Evolutionary conservation across 2,329 filamentous ascomycete species (phyloP).

Genomic region (Pseudofabraea citricarpa): DNA sequence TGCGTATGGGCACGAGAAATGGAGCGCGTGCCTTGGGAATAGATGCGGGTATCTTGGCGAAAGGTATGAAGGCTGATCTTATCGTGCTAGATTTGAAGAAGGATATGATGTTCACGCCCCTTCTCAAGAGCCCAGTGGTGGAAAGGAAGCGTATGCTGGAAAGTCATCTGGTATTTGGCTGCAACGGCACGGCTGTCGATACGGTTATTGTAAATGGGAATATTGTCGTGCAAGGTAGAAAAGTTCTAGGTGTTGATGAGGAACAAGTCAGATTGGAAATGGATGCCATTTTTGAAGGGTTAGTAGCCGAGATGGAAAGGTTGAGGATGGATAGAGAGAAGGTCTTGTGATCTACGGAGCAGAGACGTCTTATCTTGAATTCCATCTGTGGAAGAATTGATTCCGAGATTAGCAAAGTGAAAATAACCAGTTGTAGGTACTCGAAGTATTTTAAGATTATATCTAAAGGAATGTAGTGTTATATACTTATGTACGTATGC

Average conservation of each 20-base stretch:
- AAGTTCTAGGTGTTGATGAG: conserved; percentile 20
- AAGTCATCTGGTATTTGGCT: conserved; percentile 23
- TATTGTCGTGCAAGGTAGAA: conserved; percentile 17
- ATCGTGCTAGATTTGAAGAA: conserved; percentile 21
- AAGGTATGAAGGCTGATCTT: conserved; percentile 21
- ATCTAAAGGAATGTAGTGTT: no score
- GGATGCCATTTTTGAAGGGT: conserved; percentile 12
- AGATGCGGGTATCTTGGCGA: conserved; percentile 17
- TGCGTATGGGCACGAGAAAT: conserved; percentile 21
- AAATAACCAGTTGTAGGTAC: no score
- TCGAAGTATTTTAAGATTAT: no score
- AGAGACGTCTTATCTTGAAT: no score
- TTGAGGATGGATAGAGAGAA: conserved; percentile 1
- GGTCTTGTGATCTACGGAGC: no score
- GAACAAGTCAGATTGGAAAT: conserved; percentile 16
- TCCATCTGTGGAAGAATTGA: no score
- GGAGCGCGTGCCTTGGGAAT: conserved; percentile 17
- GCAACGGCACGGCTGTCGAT: conserved; percentile 20
- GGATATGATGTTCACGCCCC: conserved; percentile 23
- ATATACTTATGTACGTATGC: no score
- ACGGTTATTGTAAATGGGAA: conserved; percentile 20
- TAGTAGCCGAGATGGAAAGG: conserved; percentile 12
- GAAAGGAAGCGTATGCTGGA: conserved; percentile 12
- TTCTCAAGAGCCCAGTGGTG: conserved; percentile 13
- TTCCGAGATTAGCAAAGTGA: no score